These are phyloP conservation scores for Bisporella sp. DNA, from an alignment of 2,329 filamentous ascomycete genomes.

Conservation along the genomic window DNA sequence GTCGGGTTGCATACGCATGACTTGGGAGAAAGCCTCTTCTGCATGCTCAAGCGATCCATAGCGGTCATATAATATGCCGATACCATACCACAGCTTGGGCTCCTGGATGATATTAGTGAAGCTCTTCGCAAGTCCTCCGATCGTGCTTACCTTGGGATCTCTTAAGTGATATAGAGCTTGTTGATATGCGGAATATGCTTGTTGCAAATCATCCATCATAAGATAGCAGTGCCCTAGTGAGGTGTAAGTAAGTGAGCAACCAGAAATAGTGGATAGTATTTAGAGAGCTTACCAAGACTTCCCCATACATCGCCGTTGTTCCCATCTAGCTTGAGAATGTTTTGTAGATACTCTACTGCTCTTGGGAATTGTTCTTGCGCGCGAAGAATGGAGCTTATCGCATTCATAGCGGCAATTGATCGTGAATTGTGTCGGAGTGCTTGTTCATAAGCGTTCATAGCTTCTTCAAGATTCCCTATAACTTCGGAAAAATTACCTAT, in stretches of 20 bases:
- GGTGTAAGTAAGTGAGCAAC: slow-evolving; percentile 2
- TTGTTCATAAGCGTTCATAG: slow-evolving; percentile 84
- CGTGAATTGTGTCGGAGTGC: slow-evolving; percentile 81
- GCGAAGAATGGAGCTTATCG: slow-evolving; percentile 84
- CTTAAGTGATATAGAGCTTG: slow-evolving; percentile 87
- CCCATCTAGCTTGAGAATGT: slow-evolving; percentile 81
- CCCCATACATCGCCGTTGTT: slow-evolving; percentile 96
- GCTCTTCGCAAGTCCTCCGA: not conserved
- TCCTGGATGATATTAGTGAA: slow-evolving; percentile 47
- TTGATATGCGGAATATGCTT: slow-evolving; percentile 95
- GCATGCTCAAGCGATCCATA: slow-evolving; percentile 96
- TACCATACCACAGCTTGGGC: slow-evolving; percentile 97
- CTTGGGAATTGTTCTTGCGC: slow-evolving; percentile 91
- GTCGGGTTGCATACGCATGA: slow-evolving; percentile 96
- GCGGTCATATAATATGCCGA: slow-evolving; percentile 92
- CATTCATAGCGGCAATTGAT: slow-evolving; percentile 87
- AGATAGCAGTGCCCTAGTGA: slow-evolving; percentile 84
- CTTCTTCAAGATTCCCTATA: slow-evolving; percentile 81
- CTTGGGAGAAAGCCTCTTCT: slow-evolving; percentile 95
- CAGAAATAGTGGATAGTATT: not conserved
- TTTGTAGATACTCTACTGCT: slow-evolving; percentile 86
- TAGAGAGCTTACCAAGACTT: slow-evolving; percentile 63
- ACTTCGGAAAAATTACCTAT: slow-evolving; percentile 79
- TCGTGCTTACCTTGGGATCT: slow-evolving; percentile 70
- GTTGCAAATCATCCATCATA: slow-evolving; percentile 97